Conservation (phyloP, 805 yeast species). For the Yamadazyma laniorum region DNA sequence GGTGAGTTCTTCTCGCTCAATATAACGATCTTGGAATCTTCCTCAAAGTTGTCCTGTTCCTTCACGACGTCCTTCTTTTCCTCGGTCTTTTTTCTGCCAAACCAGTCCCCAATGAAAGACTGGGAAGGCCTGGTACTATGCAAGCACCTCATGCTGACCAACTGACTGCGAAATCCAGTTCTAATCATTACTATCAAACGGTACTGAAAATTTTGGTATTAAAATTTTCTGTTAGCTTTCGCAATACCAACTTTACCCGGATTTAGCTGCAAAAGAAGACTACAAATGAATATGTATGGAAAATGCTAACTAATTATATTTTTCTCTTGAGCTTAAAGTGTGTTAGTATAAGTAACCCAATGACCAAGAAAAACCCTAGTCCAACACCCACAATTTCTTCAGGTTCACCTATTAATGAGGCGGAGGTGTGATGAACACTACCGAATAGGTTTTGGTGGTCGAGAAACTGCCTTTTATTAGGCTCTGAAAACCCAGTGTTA, state of each 20-base stretch:
- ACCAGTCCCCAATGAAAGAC: constrained; percentile 31
- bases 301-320: neutral
- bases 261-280: neutral
- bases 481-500: constrained; percentile 3
- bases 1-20: constrained; percentile 39
- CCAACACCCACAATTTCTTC: neutral
- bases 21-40: constrained; percentile 34
- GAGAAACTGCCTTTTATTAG: constrained; percentile 3
- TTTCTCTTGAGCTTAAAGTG: neutral
- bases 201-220: constrained; percentile 4
- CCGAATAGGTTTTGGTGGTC: no score
- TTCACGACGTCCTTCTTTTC: constrained; percentile 34
- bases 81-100: constrained; percentile 29
- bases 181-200: constrained; percentile 6
- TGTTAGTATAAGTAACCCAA: constrained; percentile 5
- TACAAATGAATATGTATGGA: neutral
- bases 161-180: constrained; percentile 1
- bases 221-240: constrained; percentile 4
- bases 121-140: constrained; percentile 14
- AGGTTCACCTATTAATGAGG: no score
- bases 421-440: no score
- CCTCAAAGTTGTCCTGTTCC: constrained; percentile 38
- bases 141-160: constrained; percentile 7
- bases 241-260: constrained; percentile 8
- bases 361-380: constrained; percentile 1